Base-by-base conservation (phyloP, 306 rosid species). In the Senna tora region DNA sequence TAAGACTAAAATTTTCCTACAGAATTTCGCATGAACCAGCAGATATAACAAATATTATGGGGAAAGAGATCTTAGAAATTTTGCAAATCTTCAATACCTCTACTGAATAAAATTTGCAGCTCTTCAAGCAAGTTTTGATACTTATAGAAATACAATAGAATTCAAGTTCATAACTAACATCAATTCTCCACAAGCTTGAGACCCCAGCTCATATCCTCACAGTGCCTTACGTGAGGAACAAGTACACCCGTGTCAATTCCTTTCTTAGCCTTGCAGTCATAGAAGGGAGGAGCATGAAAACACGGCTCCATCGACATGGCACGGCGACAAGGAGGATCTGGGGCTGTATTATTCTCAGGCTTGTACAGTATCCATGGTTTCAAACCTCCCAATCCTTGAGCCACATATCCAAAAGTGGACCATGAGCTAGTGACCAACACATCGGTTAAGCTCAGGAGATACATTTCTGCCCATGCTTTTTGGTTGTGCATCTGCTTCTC, bases 161-260 rank as follows among this genome's bases (percentile, higher is more conserved):
- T 36, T 4, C 39, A 1, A 1, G 63, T 25, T n/a, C 30, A 42
- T 41, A 54, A 67, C 69, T 58, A 69, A 61, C 69, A n/a, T 49
- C 20, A 12, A 5, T 64, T 39, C 39, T 89, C 79, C 15, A 81
- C 88, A 80, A 82, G 46, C 69, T 84, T 84, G 30, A 84, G 86
- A 65, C 88, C 88, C 88, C 88, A 84, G 55, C 86, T 81, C 86
- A 84, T 78, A 75, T 84, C 88, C 79, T 84, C 86, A 21, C 88
- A 84, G 43, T 84, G 88, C 79, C 77, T 81, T 50, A 84, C 86
- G 21, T 84, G 80, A 16, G 88, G 85, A 50, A 84, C 88, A 17
- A 81, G 15, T 28, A 10, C 36, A 28, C 87, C 81, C 12, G 87
- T 82, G 53, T 82, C 87, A 9, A 66, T 15, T 59, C 87, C 88